A percentile compares a stretch with the other conserved stretches of the same genome.
Conservation (phyloP, 441 rosid genomes). For the Gossypium schwendimanii region DNA sequence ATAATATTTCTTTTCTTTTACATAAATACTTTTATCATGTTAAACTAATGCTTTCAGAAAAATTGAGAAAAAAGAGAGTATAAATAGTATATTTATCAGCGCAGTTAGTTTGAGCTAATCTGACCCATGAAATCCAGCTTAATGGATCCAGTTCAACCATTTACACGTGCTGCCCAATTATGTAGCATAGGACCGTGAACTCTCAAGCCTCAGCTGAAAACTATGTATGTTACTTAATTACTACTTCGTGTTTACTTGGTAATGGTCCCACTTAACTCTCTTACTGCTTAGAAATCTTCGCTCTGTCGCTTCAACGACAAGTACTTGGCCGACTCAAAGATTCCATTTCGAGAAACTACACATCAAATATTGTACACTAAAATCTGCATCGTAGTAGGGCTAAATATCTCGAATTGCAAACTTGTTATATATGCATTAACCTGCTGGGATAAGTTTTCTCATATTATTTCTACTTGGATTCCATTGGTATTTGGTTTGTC, state of each 20-base stretch:
- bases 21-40: no score
- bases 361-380: neutral
- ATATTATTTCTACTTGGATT: neutral
- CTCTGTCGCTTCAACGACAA: neutral
- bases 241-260: neutral
- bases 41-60: no score
- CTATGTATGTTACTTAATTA: neutral
- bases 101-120: neutral
- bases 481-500: neutral
- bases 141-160: conserved; percentile 10
- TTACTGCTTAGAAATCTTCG: neutral
- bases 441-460: neutral
- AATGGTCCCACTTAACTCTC: neutral
- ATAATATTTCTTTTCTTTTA: no score
- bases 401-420: conserved; percentile 1
- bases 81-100: no score
- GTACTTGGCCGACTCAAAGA: neutral
- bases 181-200: neutral
- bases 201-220: neutral
- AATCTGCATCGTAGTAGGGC: neutral
- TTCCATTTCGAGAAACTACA: neutral
- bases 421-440: neutral
- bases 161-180: neutral
- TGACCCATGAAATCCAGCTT: conserved; percentile 9
- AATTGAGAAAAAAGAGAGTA: no score